phyloP scores from a whole-genome alignment of 495 filamentous ascomycete species.

The Neurospora cerealis region DNA sequence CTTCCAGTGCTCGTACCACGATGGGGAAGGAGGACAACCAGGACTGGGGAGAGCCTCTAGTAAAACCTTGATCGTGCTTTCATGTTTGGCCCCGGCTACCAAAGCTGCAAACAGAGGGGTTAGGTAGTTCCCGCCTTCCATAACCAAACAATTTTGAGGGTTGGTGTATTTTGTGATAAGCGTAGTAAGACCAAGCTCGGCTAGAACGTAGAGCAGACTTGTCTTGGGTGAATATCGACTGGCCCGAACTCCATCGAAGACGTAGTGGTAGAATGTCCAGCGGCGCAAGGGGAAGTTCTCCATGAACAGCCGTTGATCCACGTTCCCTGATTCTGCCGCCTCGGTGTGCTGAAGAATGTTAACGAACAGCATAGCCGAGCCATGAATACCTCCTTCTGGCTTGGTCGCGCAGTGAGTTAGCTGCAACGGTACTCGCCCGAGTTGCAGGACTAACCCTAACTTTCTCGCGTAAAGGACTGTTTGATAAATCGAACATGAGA shows the following conservation, averaged over 20 bases:
- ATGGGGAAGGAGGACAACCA: background rate
- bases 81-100: conserved; percentile 13
- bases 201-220: conserved; percentile 38
- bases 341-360: conserved; percentile 12
- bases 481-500: conserved; percentile 4
- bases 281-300: conserved; percentile 15
- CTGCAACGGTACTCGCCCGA: conserved; percentile 10
- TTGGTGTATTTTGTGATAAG: conserved; percentile 25
- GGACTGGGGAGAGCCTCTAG: conserved; percentile 7
- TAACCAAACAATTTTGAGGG: conserved; percentile 15
- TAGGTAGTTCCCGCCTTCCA: conserved; percentile 27
- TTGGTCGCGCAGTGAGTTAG: conserved; percentile 9
- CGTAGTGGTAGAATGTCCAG: conserved; percentile 33
- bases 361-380: conserved; percentile 4
- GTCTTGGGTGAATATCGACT: conserved; percentile 23
- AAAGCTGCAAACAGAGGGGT: conserved; percentile 37
- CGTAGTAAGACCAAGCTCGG: conserved; percentile 28
- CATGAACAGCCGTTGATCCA: conserved; percentile 32
- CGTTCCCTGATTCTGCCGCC: conserved; percentile 8
- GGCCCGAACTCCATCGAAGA: conserved; percentile 5
- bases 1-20: background rate
- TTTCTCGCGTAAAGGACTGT: background rate
- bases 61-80: conserved; percentile 17
- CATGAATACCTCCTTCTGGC: conserved; percentile 6
- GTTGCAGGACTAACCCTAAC: background rate